Evolutionary conservation across 208 protist species (phyloP), one percentile per base, ranked within the genome.

Genomic region (Trypanosomatidae sp.): DNA sequence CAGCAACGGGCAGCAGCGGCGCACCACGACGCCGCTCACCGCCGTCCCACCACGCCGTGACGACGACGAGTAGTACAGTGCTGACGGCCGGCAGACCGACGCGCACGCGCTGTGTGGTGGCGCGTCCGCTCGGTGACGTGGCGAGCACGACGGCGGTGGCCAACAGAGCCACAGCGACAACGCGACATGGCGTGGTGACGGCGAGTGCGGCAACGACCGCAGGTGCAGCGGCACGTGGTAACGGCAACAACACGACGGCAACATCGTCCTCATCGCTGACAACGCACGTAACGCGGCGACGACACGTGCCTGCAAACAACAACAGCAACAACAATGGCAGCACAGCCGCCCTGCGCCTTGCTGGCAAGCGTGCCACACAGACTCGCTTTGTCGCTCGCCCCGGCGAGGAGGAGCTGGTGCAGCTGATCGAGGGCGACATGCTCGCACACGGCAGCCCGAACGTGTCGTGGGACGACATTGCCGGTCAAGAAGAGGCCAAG

Each of bases 401-500:
- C 0, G 84, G 84, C 4, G 84, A 92, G 47, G 78, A 92, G 43
- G 79, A 85, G 38, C 62, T 92, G 0, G 76, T 84, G 33, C 58
- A 76, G 30, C 63, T 89, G 27, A 88, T 92, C 33, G 84, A 87
- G 48, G 73, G 59, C 4, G 84, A 92, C 41, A 92, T 92, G 78
- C 61, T 84, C 53, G 66, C 84, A 4, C 61, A 60, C 25, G 61
- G 59, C 18, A 66, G 65, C 41, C 56, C 84, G 43, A 44, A 57
- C 13, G 70, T 91, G 20, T 64, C 70, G 40, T 96, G 79, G 80
- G 65, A 84, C 33, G 85, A 95, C 53, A 86, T 96, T 44, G 85
- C 84, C 11, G 92, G 88, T 15, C 66, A 92, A 2, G 68, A 91
- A 16, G 76, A 90, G 46, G 88, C 88, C n/a, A 97, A 97, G 55